Evolutionary conservation across 1,284 basidiomycete species (phyloP), one percentile per base, ranked within the genome.

Genomic region (Marasmius fiardii): DNA sequence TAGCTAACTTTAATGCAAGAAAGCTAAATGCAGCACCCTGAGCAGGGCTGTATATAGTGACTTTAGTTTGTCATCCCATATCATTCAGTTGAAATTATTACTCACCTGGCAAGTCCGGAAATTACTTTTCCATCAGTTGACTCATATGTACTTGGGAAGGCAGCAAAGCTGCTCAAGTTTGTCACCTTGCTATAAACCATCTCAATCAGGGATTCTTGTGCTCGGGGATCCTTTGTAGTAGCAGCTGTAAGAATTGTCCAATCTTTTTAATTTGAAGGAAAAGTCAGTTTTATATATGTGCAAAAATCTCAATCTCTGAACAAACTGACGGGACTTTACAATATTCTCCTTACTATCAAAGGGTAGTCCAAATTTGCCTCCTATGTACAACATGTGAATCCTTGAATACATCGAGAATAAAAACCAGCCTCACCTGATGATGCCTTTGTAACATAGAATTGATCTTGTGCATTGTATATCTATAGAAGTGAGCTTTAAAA

Each of bases 201-300:
- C 2, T 64, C 60, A 10, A 78, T 67, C 26, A 79, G 61, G 1
- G 58, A 44, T 39, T 74, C 61, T 11, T 71, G 64, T 1, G 68
- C 63, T 1, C 60, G 52, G 14, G 59, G 60, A 35, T 70, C 63
- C 0, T 63, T 63, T 3, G 67, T 59, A 8, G 69, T 67, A 4
- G 67, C 70, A 5, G 74, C 74, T 3, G 69, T 67, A 52, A 75
- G 69, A 41, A 75, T 61, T 14, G 69, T 68, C 75, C 74, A 76
- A 54, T 75, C 75, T 76, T 51, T 23, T n/a, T n/a, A n/a, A n/a
- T n/a, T n/a, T n/a, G n/a, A n/a, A 24, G 10, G 34, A 48, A 10
- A 18, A 1, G 23, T 51, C 10, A 37, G 51, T 48, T 14, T 51
- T 24, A 10, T 43, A 37, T 33, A 21, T 8, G 43, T 23, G 6